A percentile compares a stretch with the other conserved stretches of the same genome.
Conservation (phyloP, 345 rosid genomes). For the Populus deltoides region DNA sequence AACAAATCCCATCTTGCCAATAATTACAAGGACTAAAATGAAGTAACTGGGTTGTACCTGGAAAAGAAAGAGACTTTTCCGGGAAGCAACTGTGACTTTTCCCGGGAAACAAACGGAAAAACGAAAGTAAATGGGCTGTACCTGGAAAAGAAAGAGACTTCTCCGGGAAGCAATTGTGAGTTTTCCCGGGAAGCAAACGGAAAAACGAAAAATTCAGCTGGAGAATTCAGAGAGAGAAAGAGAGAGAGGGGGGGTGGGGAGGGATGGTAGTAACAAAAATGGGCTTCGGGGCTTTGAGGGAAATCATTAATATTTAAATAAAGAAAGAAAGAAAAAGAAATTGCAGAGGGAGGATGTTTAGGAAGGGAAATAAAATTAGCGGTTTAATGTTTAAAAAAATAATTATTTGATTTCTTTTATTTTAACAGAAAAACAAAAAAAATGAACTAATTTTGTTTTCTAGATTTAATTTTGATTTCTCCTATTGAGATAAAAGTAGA, state of each 20-base stretch:
- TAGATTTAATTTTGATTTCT: too few species aligned
- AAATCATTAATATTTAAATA: not conserved
- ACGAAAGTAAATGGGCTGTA: not conserved
- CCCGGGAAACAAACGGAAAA: slow-evolving; percentile 2
- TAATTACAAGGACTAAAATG: not conserved
- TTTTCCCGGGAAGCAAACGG: slow-evolving; percentile 3
- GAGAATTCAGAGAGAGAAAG: not conserved
- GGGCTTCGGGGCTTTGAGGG: not conserved
- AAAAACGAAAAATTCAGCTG: not conserved
- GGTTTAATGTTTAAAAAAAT: not conserved
- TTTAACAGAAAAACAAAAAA: not conserved
- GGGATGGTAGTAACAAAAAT: not conserved
- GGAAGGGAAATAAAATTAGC: not conserved
- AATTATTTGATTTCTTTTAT: not conserved
- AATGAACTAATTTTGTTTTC: too few species aligned
- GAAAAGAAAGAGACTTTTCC: not conserved
- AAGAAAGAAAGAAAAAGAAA: not conserved
- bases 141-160: not conserved
- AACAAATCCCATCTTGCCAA: not conserved
- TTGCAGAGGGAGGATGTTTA: not conserved
- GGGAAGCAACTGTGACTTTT: not conserved
- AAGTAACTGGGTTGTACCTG: not conserved
- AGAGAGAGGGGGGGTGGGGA: not conserved
- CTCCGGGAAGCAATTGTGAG: not conserved
- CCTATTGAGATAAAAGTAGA: too few species aligned